Conservation (phyloP, 352 stramenopile genomes). For the Blastocystis sp. region DNA sequence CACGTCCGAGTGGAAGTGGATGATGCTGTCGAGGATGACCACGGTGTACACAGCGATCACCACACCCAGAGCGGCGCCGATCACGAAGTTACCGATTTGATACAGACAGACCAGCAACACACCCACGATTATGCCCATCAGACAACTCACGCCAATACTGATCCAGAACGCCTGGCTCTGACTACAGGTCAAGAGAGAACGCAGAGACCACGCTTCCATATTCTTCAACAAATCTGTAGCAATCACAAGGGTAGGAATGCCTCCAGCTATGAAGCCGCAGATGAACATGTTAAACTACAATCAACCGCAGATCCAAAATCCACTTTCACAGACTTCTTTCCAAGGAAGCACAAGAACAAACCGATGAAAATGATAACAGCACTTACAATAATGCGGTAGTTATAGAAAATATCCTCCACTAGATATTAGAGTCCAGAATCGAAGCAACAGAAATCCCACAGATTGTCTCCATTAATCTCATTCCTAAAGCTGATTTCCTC, state of each 20-base stretch:
- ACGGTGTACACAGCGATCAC: conserved; percentile 45
- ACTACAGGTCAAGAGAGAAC: not conserved
- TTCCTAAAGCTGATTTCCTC: not conserved
- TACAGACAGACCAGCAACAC: conserved; percentile 36
- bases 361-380: conserved; percentile 36
- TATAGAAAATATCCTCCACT: conserved; percentile 34
- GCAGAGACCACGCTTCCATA: not conserved
- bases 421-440: not conserved
- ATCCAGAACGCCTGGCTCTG: conserved; percentile 52
- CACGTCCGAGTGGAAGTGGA: conserved; percentile 45
- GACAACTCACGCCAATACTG: conserved; percentile 15
- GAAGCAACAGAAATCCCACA: conserved; percentile 35
- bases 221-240: conserved; percentile 12
- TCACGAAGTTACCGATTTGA: conserved; percentile 50
- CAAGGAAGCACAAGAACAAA: conserved; percentile 53
- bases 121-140: conserved; percentile 38
- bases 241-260: conserved; percentile 37
- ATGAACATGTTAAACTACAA: conserved; percentile 53
- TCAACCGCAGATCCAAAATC: not conserved
- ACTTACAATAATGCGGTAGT: conserved; percentile 46
- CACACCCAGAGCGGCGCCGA: not conserved
- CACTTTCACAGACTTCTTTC: conserved; percentile 39
- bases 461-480: not conserved
- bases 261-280: conserved; percentile 38
- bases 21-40: conserved; percentile 35